These are phyloP conservation scores for Penicillium corylophilum DNA, from an alignment of 2,329 filamentous ascomycete genomes.

Conservation along the genomic window DNA sequence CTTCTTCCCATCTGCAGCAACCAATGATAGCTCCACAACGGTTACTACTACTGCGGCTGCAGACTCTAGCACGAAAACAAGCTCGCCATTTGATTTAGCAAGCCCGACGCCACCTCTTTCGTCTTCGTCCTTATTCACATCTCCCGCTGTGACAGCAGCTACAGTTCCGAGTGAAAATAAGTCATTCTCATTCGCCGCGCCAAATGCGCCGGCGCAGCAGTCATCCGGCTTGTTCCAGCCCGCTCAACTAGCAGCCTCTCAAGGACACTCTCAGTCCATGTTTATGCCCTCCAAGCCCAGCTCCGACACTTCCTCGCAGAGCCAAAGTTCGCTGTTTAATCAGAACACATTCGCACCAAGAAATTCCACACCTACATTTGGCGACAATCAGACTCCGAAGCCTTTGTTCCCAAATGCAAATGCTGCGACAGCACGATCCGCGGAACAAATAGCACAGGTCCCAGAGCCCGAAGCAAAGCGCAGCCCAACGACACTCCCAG, in stretches of 20 bases:
- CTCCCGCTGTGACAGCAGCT: not conserved
- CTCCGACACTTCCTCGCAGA: not conserved
- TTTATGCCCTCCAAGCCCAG: not conserved
- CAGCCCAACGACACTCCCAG: not conserved
- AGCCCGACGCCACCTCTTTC: not conserved
- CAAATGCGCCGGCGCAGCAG: not conserved
- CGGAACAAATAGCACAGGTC: not conserved
- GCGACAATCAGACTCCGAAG: not conserved
- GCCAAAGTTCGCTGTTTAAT: not conserved
- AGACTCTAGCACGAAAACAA: not conserved
- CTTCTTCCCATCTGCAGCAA: not conserved
- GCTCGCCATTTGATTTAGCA: not conserved
- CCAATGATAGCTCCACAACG: not conserved
- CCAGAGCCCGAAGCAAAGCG: not conserved
- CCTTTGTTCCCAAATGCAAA: conserved; percentile 7
- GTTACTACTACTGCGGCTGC: not conserved
- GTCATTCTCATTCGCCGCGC: not conserved
- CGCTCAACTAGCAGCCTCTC: not conserved
- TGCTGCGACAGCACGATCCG: not conserved
- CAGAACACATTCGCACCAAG: not conserved
- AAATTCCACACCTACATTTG: not conserved
- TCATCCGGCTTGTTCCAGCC: not conserved
- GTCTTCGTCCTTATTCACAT: conserved; percentile 1
- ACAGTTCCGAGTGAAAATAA: not conserved
- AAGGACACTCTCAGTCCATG: not conserved